These are phyloP conservation scores for Aspergillus nidulans DNA, from an alignment of 495 filamentous ascomycete species.

Conservation along the genomic window DNA sequence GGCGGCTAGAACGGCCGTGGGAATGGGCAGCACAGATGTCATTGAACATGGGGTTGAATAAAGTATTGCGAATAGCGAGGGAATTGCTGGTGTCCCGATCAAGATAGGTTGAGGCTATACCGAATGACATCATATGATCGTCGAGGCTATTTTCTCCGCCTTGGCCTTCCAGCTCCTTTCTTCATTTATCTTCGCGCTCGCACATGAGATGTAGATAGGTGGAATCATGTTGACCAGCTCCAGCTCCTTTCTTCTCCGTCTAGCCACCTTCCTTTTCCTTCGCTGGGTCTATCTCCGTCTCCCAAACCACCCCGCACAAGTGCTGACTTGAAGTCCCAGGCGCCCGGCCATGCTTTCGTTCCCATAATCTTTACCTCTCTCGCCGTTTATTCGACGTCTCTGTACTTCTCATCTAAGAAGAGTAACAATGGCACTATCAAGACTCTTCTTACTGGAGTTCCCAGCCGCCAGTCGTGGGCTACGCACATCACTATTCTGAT, in stretches of 20 bases:
- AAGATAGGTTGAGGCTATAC: slow-evolving; percentile 12
- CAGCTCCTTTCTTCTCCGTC: slow-evolving; percentile 60
- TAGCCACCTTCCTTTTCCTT: slow-evolving; percentile 68
- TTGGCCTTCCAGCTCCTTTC: background rate
- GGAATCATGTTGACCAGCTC: slow-evolving; percentile 30
- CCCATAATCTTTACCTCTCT: slow-evolving; percentile 65
- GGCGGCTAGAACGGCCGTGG: slow-evolving; percentile 58
- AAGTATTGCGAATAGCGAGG: slow-evolving; percentile 29
- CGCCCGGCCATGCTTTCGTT: slow-evolving; percentile 59
- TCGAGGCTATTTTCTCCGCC: background rate
- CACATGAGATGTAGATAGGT: background rate
- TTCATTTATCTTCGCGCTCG: background rate
- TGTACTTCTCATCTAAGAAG: slow-evolving; percentile 32
- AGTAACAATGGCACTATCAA: slow-evolving; percentile 33
- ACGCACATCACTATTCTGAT: slow-evolving; percentile 60
- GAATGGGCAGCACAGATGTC: slow-evolving; percentile 62
- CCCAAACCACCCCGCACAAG: slow-evolving; percentile 19
- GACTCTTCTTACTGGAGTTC: slow-evolving; percentile 71
- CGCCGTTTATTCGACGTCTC: slow-evolving; percentile 67
- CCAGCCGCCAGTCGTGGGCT: slow-evolving; percentile 56
- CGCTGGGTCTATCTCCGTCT: slow-evolving; percentile 64
- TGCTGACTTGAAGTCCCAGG: slow-evolving; percentile 35
- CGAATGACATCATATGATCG: slow-evolving; percentile 12
- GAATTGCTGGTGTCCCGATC: slow-evolving; percentile 22
- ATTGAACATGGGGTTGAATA: slow-evolving; percentile 46